These are phyloP conservation scores for Rhodotorula sp. DNA, from an alignment of 1,284 basidiomycete genomes.

Conservation along the genomic window DNA sequence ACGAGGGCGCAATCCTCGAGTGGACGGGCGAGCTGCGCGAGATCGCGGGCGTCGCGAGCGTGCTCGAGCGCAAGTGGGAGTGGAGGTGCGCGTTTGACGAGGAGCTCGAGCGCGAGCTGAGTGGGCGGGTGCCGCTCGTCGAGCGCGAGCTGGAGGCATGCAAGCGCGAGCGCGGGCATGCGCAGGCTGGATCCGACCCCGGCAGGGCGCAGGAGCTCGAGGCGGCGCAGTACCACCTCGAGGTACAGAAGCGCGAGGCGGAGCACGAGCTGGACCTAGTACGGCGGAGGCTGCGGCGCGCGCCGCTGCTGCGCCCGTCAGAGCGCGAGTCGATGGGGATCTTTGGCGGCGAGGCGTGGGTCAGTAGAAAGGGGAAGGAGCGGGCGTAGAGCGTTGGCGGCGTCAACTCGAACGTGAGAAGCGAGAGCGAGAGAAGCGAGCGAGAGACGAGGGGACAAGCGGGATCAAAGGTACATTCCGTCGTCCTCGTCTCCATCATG, in stretches of 20 bases:
- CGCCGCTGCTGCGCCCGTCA: background rate
- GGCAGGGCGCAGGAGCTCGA: background rate
- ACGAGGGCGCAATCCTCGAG: background rate
- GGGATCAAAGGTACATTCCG: constrained; percentile 8
- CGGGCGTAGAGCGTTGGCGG: background rate
- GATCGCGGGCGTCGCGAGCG: background rate
- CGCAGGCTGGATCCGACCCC: too few species aligned
- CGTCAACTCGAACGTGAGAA: background rate
- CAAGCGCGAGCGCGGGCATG: background rate
- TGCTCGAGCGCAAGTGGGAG: background rate
- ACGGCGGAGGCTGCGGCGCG: background rate
- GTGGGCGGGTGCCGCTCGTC: too few species aligned
- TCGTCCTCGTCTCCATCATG: background rate
- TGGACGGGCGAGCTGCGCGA: constrained; percentile 6
- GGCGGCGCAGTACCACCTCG: background rate
- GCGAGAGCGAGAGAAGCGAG: background rate
- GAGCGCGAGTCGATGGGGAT: background rate
- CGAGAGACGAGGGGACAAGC: background rate
- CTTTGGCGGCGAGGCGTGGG: constrained; percentile 8
- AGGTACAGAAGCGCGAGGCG: background rate
- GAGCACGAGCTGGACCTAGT: background rate
- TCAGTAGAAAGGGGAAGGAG: background rate
- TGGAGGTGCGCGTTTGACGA: constrained; percentile 4
- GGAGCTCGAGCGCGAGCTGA: background rate
- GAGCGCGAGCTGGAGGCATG: background rate